These are phyloP conservation scores for Eleusine indica DNA, from an alignment of 176 grass and related monocot species.

Conservation along the genomic window DNA sequence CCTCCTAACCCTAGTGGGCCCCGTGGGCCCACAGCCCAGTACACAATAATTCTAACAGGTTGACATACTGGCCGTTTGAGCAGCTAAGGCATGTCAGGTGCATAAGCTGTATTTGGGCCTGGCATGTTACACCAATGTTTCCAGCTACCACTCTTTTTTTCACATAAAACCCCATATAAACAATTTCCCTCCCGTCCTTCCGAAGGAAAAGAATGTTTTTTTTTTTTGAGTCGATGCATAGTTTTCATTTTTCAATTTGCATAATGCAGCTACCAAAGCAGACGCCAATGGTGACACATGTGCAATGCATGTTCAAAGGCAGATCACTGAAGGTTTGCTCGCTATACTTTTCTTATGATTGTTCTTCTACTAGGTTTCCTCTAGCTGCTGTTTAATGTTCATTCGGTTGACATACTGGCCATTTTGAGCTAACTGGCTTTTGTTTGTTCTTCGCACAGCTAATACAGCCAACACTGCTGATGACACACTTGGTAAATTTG, in stretches of 20 bases:
- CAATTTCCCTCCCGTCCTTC: not conserved
- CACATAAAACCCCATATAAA: not conserved
- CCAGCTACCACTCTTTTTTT: not conserved
- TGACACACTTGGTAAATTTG: not conserved
- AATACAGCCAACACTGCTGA: conserved; percentile 18
- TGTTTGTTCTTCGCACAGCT: conserved; percentile 14
- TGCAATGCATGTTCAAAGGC: conserved; percentile 3
- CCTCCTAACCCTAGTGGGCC: no score
- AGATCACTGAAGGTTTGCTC: conserved; percentile 34
- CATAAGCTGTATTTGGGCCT: no score
- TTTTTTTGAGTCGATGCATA: not conserved
- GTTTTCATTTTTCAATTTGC: conserved; percentile 19
- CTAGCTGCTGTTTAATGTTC: not conserved
- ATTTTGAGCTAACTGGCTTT: conserved; percentile 23
- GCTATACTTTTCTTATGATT: not conserved
- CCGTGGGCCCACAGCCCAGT: no score
- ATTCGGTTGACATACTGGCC: conserved; percentile 1
- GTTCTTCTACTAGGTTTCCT: conserved; percentile 19
- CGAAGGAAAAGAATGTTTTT: not conserved
- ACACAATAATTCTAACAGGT: no score
- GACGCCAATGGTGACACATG: conserved; percentile 16
- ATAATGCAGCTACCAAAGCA: conserved; percentile 39
- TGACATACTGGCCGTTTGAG: no score
- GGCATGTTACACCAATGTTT: not conserved
- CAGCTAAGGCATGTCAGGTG: no score